Evolutionary conservation across 2,329 filamentous ascomycete genomes (phyloP), one percentile per base, ranked within the genome.

Genomic region (Lasiodiplodia theobromae): DNA sequence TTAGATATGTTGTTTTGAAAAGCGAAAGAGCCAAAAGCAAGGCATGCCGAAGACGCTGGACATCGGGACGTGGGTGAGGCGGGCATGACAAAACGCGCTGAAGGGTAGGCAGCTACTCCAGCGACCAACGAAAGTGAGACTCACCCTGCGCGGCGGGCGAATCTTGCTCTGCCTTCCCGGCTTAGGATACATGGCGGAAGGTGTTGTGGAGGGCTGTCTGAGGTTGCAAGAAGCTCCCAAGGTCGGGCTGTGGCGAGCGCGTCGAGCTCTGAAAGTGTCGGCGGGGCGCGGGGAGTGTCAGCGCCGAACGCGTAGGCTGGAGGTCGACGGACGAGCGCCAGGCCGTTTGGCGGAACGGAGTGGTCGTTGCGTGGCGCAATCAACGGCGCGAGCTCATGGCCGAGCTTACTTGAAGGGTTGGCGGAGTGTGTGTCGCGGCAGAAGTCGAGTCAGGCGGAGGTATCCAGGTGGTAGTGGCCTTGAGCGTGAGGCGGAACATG

Each of bases 81-180:
- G 2, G n/a, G 51, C 52, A 16, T 14, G 5, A 18, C 18, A n/a
- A 12, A 34, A 57, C 47, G 37, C 23, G 31, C n/a, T 14, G 53
- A 16, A 52, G 49, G 65, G 47, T 44, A 25, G n/a, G 25, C n/a
- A 12, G 4, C 47, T 23, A 7, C 25, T 18, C 12, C 21, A 60
- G 14, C 3, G 28, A 51, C 53, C 6, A 37, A 38, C 37, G 12
- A 23, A 40, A 53, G 57, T 31, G 40, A 54, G 37, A 85, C 88
- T 77, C 84, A 92, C 91, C 79, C 88, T 85, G 76, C 89, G 83
- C 44, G 91, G 91, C 68, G 90, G 87, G 66, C 89, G 83, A 70
- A 93, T 92, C 76, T 89, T 91, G 54, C 85, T 70, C 85, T 60
- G 54, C 34, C 86, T 57, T 52, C 40, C 25, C 25, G 25, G 40